Evolutionary conservation across 345 rosid genomes (phyloP), one percentile per base, ranked within the genome.

Genomic region (Rhodomyrtus tomentosa): DNA sequence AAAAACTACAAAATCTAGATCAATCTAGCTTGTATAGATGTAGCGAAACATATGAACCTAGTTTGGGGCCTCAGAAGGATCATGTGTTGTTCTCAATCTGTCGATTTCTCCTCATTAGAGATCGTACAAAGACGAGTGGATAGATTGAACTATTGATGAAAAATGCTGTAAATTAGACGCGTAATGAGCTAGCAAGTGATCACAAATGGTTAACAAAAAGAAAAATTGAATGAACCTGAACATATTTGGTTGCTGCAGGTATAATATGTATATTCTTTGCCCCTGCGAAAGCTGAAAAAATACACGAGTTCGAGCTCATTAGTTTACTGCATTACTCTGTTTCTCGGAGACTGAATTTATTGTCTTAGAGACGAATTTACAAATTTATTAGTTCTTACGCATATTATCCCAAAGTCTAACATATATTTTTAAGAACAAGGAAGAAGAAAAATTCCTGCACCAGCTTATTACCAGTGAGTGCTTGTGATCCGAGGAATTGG

Each of bases 211-310:
- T 68, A 32, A 68, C 76, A 68, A 18, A 68, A 68, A 68, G 42
- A 38, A 68, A 32, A 36, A 16, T 16, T 32, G 42, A 68, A 68
- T 68, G 76, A 85, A 96, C 99, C 98, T 93, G 96, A 89, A 96
- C 91, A 84, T 96, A 96, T 86, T 90, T 89, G 86, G 94, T 93
- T 50, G 98, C 98, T 84, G 96, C 95, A 84, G 96, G 95, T 54
- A 95, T 89, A 87, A 95, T 88, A 76, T 93, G 94, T 59, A 85
- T 91, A 89, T 93, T 95, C 72, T 92, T 94, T 45, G 96, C 87
- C 80, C 99, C 95, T 0, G 95, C 87, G 86, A 96, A 96, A 87
- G 94, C 99, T 96, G 95, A 88, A 89, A 88, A 89, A 89, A 50
- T 24, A 55, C 18, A 25, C 53, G 27, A 84, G 86, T 81, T 81